Base-by-base conservation (phyloP, 176 grass and related monocot species). In the Eragrostis nindensis region DNA sequence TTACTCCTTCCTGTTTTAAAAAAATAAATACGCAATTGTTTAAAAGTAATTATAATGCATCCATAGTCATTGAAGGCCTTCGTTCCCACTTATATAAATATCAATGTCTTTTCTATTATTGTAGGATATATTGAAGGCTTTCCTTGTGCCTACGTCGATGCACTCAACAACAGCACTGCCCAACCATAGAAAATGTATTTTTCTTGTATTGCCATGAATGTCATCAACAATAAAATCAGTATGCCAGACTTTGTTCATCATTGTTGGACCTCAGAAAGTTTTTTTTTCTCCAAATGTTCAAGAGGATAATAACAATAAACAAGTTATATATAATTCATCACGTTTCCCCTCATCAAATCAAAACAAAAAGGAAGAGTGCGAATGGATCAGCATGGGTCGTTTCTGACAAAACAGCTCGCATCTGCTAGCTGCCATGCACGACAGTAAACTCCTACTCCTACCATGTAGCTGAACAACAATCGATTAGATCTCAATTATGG, bases 401-500 rank as follows among this genome's bases (percentile, higher is more conserved):
- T 25, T 60, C 73, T 75, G 36, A 57, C n/a, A 60, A n/a, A 16
- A 26, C 5, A 74, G 32, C 54, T 60, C 54, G 53, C 13, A 44
- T 8, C 38, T 41, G n/a, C 55, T 22, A 53, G 48, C 48, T 6
- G 41, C 65, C 25, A 52, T 38, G 49, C 30, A 12, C 39, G 17
- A 2, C 11, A 18, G n/a, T 12, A 18, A n/a, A n/a, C n/a, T n/a
- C n/a, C 1, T 14, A 30, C 25, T 73, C 6, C 6, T 19, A 71
- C 22, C 13, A 27, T 11, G 42, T 61, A 61, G 57, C 57, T 27
- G 46, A 63, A 19, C 59, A 77, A 46, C 29, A 65, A 79, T 67
- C n/a, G 62, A 68, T 41, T 79, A 17, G 6, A 66, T 53, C 46
- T 67, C 50, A 44, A 68, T 29, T 18, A 68, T 69, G 22, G 74